Conservation (phyloP, 225 moss, liverwort and hornwort genomes). For the Pseudoscleropodium purum region DNA sequence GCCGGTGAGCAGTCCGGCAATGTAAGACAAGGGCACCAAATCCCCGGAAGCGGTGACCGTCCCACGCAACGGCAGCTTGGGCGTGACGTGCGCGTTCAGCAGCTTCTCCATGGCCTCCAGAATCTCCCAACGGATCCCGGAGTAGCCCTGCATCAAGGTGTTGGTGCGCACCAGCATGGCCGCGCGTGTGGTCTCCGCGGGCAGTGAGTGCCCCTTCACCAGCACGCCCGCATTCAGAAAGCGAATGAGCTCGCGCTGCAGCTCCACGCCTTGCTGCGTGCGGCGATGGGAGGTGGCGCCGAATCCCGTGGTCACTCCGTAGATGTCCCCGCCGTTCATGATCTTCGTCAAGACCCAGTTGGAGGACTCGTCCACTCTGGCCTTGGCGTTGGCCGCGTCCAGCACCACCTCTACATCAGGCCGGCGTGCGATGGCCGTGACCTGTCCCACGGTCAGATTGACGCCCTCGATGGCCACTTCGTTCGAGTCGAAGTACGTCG, state of each 20-base stretch:
- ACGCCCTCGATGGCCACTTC: neutral
- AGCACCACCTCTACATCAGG: neutral
- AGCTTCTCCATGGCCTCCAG: constrained; percentile 33
- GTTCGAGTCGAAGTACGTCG: neutral
- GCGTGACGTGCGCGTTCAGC: constrained; percentile 38
- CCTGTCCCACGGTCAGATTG: neutral
- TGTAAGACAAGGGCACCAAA: constrained; percentile 22
- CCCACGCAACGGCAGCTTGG: constrained; percentile 29
- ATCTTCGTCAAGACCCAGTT: neutral
- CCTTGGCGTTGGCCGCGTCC: constrained; percentile 9
- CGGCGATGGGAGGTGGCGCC: constrained; percentile 18
- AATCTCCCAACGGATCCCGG: constrained; percentile 40
- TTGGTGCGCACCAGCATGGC: constrained; percentile 44
- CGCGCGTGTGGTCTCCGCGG: constrained; percentile 5
- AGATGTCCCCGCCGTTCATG: neutral
- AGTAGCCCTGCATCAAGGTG: constrained; percentile 40
- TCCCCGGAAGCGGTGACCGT: constrained; percentile 45
- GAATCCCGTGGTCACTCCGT: neutral
- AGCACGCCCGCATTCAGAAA: constrained; percentile 16
- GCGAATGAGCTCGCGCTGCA: constrained; percentile 23
- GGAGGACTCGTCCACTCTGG: neutral
- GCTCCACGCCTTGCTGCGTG: constrained; percentile 8
- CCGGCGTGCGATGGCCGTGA: neutral
- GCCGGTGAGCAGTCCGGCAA: constrained; percentile 13
- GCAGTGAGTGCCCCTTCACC: constrained; percentile 3